Percentiles rank a stretch among this genome's conserved stretches.
phyloP scores from a whole-genome alignment of 73 alveolate species.

The Blepharisma stoltei region DNA sequence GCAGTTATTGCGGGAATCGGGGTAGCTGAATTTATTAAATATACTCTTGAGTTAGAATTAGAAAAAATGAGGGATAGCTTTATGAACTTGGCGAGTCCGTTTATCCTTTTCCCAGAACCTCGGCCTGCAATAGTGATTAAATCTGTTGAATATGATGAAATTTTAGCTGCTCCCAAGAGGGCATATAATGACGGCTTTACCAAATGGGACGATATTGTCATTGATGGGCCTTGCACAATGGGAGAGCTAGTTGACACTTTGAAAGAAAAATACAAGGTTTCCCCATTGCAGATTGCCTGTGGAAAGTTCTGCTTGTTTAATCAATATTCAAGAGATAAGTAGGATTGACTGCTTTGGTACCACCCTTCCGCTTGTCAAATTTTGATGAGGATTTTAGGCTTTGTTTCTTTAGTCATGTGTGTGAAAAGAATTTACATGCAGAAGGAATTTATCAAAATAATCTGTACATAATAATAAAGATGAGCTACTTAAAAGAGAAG shows the following conservation, averaged over 20 bases:
- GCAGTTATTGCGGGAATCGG: constrained; percentile 98
- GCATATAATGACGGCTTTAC: constrained; percentile 89
- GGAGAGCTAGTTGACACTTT: constrained; percentile 60
- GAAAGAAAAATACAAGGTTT: constrained; percentile 60
- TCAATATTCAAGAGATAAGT: constrained; percentile 54
- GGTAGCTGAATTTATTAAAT: constrained; percentile 65
- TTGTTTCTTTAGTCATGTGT: too few species aligned
- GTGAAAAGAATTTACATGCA: too few species aligned
- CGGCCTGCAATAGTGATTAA: constrained; percentile 71
- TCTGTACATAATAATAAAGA: too few species aligned
- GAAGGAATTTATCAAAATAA: too few species aligned
- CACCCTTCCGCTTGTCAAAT: too few species aligned
- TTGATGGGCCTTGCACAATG: constrained; percentile 74
- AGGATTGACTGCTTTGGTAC: too few species aligned
- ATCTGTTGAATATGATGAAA: constrained; percentile 75
- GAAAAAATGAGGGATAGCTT: constrained; percentile 83
- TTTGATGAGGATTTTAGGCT: too few species aligned
- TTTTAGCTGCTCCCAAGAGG: constrained; percentile 69
- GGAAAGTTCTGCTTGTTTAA: constrained; percentile 67
- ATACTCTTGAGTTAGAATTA: constrained; percentile 33
- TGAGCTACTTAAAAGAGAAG: too few species aligned
- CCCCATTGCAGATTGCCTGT: constrained; percentile 55
- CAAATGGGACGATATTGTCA: constrained; percentile 84
- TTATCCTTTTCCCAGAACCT: constrained; percentile 81
- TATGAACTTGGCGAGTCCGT: constrained; percentile 84